Conservation (phyloP, 2,329 filamentous ascomycete species). For the Elsinoe australis region DNA sequence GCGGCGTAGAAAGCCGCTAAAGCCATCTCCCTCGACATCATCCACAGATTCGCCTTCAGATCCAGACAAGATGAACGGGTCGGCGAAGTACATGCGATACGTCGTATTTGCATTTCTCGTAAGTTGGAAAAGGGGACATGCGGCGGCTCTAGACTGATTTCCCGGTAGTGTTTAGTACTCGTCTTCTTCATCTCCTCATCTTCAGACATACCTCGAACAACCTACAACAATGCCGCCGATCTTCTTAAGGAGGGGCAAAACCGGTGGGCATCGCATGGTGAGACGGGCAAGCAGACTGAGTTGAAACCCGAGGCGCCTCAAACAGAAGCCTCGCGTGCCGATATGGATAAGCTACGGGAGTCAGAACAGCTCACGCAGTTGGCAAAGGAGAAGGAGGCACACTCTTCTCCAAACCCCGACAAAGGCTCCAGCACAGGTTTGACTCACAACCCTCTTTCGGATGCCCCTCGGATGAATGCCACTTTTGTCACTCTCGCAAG, state of each 20-base stretch:
- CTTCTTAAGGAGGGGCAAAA: constrained; percentile 28
- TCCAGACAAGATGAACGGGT: constrained; percentile 53
- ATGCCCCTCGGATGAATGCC: constrained; percentile 77
- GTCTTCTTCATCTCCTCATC: constrained; percentile 75
- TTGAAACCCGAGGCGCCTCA: not conserved
- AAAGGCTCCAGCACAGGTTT: constrained; percentile 30
- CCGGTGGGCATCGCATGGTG: constrained; percentile 21
- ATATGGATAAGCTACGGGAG: not conserved
- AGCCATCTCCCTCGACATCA: not conserved
- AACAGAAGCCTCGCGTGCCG: constrained; percentile 11
- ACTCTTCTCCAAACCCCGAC: constrained; percentile 28
- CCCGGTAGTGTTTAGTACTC: constrained; percentile 53
- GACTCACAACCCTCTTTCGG: constrained; percentile 44
- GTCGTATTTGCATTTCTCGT: constrained; percentile 79
- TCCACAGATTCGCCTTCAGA: not conserved
- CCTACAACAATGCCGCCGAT: constrained; percentile 30
- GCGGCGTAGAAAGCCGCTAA: constrained; percentile 16
- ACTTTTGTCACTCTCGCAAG: constrained; percentile 94
- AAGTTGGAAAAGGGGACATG: constrained; percentile 34
- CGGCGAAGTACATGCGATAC: constrained; percentile 62
- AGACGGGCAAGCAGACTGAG: constrained; percentile 24
- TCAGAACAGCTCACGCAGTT: not conserved
- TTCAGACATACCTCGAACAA: constrained; percentile 34
- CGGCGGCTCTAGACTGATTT: constrained; percentile 1
- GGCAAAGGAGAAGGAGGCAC: constrained; percentile 12